A percentile compares a stretch with the other conserved stretches of the same genome.
These are phyloP conservation scores for Aspergillus candidus DNA, from an alignment of 2,329 filamentous ascomycete genomes.

Conservation along the genomic window DNA sequence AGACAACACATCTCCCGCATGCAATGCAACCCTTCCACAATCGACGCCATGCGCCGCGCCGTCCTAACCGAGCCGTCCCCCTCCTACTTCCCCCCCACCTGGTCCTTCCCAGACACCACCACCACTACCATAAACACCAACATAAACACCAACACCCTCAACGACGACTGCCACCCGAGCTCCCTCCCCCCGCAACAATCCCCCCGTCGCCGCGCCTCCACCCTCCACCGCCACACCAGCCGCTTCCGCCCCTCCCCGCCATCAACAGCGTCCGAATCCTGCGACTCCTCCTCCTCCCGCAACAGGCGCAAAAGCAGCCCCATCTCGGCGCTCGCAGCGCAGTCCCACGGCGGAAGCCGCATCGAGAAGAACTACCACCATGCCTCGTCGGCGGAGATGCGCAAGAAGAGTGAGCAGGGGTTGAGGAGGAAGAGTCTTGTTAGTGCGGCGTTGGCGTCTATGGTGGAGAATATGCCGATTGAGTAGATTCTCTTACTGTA, in stretches of 20 bases:
- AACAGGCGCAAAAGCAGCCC: slow-evolving; percentile 26
- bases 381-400: slow-evolving; percentile 18
- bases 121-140: slow-evolving; percentile 3
- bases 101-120: slow-evolving; percentile 14
- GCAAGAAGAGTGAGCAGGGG: slow-evolving; percentile 32
- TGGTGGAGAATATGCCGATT: slow-evolving; percentile 20
- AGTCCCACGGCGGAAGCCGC: slow-evolving; percentile 10
- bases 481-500: neutral
- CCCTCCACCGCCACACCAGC: slow-evolving; percentile 19
- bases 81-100: too few species aligned
- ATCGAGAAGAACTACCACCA: slow-evolving; percentile 31
- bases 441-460: slow-evolving; percentile 33
- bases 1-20: slow-evolving; percentile 37
- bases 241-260: slow-evolving; percentile 21
- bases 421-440: slow-evolving; percentile 34
- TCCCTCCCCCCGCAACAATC: slow-evolving; percentile 31
- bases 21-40: slow-evolving; percentile 32
- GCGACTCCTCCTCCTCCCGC: neutral
- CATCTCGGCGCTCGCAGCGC: slow-evolving; percentile 15
- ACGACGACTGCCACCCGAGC: slow-evolving; percentile 35
- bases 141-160: slow-evolving; percentile 5
- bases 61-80: slow-evolving; percentile 17
- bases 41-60: slow-evolving; percentile 35
- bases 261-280: neutral
- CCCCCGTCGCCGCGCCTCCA: slow-evolving; percentile 25